Percentiles rank a stretch among this genome's conserved stretches.
Conservation (phyloP, 1,139 yeast genomes). For the Saccharomyces hybrid region DNA sequence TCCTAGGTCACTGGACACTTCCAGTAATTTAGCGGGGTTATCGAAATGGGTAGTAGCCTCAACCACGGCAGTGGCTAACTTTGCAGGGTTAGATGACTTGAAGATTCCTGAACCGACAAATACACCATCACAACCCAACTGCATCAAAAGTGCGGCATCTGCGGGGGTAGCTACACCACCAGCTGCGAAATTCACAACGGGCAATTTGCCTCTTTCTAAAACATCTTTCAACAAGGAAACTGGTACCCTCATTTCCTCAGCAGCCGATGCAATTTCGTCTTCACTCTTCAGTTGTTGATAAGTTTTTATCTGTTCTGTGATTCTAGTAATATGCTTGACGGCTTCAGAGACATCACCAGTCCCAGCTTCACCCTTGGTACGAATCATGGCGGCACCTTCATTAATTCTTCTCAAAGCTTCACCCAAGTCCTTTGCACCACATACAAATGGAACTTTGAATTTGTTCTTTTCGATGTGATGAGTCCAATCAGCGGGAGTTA, state of each 20-base stretch:
- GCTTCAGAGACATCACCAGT: slow-evolving; percentile 86
- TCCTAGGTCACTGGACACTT: slow-evolving; percentile 69
- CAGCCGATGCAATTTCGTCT: slow-evolving; percentile 43
- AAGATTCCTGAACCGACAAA: slow-evolving; percentile 89
- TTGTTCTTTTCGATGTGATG: slow-evolving; percentile 57
- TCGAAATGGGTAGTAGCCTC: slow-evolving; percentile 71
- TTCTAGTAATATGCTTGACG: slow-evolving; percentile 63
- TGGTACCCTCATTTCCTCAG: slow-evolving; percentile 57
- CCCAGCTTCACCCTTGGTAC: slow-evolving; percentile 87
- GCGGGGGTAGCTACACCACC: slow-evolving; percentile 90
- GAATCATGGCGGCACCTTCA: slow-evolving; percentile 85
- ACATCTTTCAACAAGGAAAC: slow-evolving; percentile 44
- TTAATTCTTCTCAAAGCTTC: slow-evolving; percentile 74
- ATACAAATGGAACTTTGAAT: slow-evolving; percentile 72
- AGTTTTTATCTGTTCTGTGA: slow-evolving; percentile 44
- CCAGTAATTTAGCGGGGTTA: slow-evolving; percentile 57
- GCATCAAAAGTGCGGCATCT: slow-evolving; percentile 85
- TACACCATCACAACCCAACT: slow-evolving; percentile 85
- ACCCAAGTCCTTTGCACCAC: slow-evolving; percentile 80
- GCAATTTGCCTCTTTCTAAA: slow-evolving; percentile 55
- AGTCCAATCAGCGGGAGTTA: slow-evolving; percentile 71
- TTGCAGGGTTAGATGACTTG: slow-evolving; percentile 56
- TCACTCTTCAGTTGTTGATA: slow-evolving; percentile 38
- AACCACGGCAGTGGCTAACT: slow-evolving; percentile 72
- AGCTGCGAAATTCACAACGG: slow-evolving; percentile 84